Conservation (phyloP, 192 early-diverging fungal species). For the Coemansia sp. region DNA sequence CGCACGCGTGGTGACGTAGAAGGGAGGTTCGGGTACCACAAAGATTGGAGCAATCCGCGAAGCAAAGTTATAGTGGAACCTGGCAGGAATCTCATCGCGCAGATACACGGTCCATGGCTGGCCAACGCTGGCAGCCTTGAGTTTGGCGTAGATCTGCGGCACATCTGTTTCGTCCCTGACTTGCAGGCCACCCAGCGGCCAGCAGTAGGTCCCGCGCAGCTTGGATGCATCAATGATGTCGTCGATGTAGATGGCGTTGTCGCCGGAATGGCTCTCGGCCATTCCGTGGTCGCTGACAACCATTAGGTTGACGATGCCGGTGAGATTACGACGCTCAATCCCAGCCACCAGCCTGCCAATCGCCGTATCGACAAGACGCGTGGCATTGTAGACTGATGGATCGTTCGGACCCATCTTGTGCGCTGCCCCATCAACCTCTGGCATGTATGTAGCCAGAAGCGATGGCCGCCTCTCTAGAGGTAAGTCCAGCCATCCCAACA, state of each 20-base stretch:
- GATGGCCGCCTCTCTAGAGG: conserved; percentile 68
- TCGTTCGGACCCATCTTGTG: conserved; percentile 74
- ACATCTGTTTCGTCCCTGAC: conserved; percentile 54
- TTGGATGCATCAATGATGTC: conserved; percentile 63
- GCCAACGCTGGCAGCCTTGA: conserved; percentile 53
- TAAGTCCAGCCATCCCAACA: conserved; percentile 79
- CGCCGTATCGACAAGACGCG: conserved; percentile 60
- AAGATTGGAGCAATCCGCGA: conserved; percentile 75
- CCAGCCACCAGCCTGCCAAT: conserved; percentile 61
- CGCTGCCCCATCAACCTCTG: conserved; percentile 78
- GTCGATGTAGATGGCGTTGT: conserved; percentile 72
- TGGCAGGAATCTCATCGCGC: conserved; percentile 68
- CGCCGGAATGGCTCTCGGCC: conserved; percentile 52
- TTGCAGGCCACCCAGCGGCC: conserved; percentile 66
- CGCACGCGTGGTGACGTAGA: conserved; percentile 54
- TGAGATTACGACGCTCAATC: conserved; percentile 61
- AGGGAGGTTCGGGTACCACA: conserved; percentile 67
- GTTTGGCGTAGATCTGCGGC: conserved; percentile 55
- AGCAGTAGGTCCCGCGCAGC: conserved; percentile 59
- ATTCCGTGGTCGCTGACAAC: conserved; percentile 90
- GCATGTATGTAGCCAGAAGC: conserved; percentile 76
- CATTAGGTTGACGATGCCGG: conserved; percentile 64
- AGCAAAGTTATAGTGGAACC: conserved; percentile 70
- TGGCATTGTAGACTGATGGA: conserved; percentile 59
- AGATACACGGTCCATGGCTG: conserved; percentile 66